phyloP scores from a whole-genome alignment of 306 rosid genomes.

The Cicer pinnatifidum region DNA sequence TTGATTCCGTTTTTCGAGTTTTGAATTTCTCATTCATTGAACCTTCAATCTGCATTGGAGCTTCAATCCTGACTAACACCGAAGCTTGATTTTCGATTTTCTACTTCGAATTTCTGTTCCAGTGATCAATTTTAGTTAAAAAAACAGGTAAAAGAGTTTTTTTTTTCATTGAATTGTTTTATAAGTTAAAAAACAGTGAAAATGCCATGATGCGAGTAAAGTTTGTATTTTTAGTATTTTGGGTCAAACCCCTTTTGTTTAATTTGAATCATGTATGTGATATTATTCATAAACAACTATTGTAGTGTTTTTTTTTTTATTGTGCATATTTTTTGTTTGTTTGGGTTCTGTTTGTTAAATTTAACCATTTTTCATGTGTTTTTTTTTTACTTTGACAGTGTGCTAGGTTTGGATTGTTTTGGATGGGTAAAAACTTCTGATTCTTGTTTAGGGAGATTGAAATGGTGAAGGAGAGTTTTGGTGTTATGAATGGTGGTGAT shows the following conservation, averaged over 20 bases:
- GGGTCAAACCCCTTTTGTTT: conserved; percentile 5
- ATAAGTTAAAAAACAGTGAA: background rate
- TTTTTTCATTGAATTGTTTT: background rate
- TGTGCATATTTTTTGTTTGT: background rate
- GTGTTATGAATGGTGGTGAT: conserved; percentile 49
- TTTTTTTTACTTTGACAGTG: conserved; percentile 26
- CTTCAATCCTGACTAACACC: background rate
- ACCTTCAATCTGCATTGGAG: background rate
- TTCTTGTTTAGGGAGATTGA: conserved; percentile 31
- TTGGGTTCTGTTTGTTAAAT: background rate
- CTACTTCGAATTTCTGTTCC: background rate
- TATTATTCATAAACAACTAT: background rate
- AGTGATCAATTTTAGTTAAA: background rate
- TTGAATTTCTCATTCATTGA: background rate
- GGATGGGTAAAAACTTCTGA: conserved; percentile 42
- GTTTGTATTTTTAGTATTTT: conserved; percentile 1
- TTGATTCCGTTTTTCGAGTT: background rate
- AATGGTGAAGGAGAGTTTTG: conserved; percentile 42
- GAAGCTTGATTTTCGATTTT: background rate
- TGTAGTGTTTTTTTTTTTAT: background rate
- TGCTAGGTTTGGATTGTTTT: conserved; percentile 36
- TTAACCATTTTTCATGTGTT: conserved; percentile 14
- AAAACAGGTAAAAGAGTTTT: background rate
- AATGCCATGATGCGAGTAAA: conserved; percentile 2
- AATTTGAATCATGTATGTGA: background rate